Conservation (phyloP, 1,139 yeast genomes). For the Spencermartinsiella ligniputridi region DNA sequence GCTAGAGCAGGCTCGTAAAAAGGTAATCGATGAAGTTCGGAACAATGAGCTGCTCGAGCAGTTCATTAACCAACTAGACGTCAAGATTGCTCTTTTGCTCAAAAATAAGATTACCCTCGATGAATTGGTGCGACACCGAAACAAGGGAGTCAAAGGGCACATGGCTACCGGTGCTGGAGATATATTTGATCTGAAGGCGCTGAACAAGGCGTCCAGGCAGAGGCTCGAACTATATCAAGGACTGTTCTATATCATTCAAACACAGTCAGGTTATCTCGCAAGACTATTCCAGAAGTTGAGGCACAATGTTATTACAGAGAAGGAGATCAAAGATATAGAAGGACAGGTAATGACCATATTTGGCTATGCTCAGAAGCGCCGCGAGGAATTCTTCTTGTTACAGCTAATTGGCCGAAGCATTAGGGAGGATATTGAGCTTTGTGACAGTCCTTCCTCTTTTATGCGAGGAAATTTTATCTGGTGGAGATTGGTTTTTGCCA, state of each 20-base stretch:
- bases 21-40: conserved; percentile 58
- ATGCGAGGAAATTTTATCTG: conserved; percentile 38
- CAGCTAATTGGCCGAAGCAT: conserved; percentile 55
- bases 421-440: conserved; percentile 40
- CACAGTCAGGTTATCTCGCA: conserved; percentile 72
- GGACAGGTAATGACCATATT: conserved; percentile 48
- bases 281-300: conserved; percentile 43
- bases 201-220: conserved; percentile 39
- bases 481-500: conserved; percentile 48
- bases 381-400: conserved; percentile 74
- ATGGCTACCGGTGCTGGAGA: conserved; percentile 25
- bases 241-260: conserved; percentile 75
- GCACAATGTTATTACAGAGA: conserved; percentile 29
- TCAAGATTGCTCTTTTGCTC: conserved; percentile 71
- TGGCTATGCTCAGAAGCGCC: conserved; percentile 38
- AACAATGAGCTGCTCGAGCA: conserved; percentile 65
- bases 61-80: conserved; percentile 74
- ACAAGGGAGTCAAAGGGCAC: conserved; percentile 31
- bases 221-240: conserved; percentile 65
- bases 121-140: conserved; percentile 59
- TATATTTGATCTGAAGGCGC: conserved; percentile 37
- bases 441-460: conserved; percentile 26
- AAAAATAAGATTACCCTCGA: conserved; percentile 77
- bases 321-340: conserved; percentile 41
- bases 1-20: conserved; percentile 63